Evolutionary conservation across 225 moss, liverwort and hornwort species (phyloP), one percentile per base, ranked within the genome.

Genomic region (Polytrichum commune): DNA sequence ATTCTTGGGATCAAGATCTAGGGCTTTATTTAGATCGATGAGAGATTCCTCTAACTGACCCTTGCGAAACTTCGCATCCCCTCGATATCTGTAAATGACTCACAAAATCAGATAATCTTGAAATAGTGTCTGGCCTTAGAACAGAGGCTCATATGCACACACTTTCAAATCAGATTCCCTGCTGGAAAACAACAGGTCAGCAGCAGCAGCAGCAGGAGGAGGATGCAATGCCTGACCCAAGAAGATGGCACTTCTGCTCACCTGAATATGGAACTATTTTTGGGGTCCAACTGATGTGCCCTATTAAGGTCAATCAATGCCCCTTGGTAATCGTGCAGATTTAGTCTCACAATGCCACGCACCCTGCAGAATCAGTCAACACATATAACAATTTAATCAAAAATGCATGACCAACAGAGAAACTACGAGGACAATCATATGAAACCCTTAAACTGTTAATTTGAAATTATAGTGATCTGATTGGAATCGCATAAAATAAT

Each of bases 261-360:
- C 88, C 83, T 89, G 68, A 89, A 75, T 27, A 83, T 86, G n/a
- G 81, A 81, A 79, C 79, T 65, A 66, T 69, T 83, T 38, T 55
- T 68, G 54, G 79, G 79, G 19, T 76, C 80, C 75, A 83, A 73
- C 70, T 4, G 72, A 66, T 89, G 74, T 20, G 89, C 81, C 72
- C 81, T 72, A n/a, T 89, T 77, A 56, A 89, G 85, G 55, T 89
- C 89, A 27, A 71, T 6, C 10, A 89, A 80, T 30, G 89, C 86
- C 62, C 86, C 86, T 55, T 83, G 76, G 22, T 80, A 77, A 70
- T 89, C 89, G 38, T 70, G 72, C 25, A 85, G 74, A 65, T 79
- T 70, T 38, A 75, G 75, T 60, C 83, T 89, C 72, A 86, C 89
- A 1, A 79, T 73, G 6, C 89, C 89, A 35, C 86, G 81, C 22